Evolutionary conservation across 306 rosid species (phyloP).

Genomic region (Cucurbita ficifolia): DNA sequence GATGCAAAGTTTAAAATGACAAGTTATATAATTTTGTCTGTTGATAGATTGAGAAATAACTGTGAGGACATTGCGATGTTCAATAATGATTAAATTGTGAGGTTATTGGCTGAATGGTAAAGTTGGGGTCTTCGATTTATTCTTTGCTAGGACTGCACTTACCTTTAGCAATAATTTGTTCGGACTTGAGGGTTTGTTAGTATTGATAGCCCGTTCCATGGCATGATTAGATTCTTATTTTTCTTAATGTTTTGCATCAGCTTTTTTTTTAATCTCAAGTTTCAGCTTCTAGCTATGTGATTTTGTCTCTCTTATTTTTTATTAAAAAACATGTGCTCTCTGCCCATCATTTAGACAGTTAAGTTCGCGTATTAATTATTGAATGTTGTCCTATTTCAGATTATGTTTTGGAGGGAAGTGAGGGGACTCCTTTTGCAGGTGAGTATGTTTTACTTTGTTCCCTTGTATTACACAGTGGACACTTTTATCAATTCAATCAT

Average conservation of each 20-base stretch:
- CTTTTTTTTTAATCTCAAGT: neutral
- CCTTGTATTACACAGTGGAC: neutral
- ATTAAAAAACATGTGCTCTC: neutral
- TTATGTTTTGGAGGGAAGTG: constrained; percentile 94
- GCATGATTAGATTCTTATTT: neutral
- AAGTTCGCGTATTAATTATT: constrained; percentile 14
- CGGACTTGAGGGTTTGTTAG: neutral
- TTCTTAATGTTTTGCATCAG: neutral
- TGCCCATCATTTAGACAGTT: neutral
- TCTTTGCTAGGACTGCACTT: neutral
- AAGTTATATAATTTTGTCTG: neutral
- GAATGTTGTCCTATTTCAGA: constrained; percentile 25
- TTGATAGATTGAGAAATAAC: neutral
- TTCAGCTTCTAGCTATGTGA: neutral
- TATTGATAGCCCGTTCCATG: neutral
- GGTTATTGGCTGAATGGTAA: neutral
- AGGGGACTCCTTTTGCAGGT: constrained; percentile 98
- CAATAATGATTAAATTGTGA: neutral
- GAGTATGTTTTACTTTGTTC: neutral
- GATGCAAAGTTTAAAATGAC: neutral
- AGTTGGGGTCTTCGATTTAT: neutral
- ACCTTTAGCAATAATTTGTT: neutral
- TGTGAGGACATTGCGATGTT: neutral
- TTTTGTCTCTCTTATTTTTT: neutral
- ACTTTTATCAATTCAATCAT: neutral